Percentiles rank a stretch among this genome's conserved stretches.
These are phyloP conservation scores for Acacia crassicarpa DNA, from an alignment of 306 rosid species.

Conservation along the genomic window DNA sequence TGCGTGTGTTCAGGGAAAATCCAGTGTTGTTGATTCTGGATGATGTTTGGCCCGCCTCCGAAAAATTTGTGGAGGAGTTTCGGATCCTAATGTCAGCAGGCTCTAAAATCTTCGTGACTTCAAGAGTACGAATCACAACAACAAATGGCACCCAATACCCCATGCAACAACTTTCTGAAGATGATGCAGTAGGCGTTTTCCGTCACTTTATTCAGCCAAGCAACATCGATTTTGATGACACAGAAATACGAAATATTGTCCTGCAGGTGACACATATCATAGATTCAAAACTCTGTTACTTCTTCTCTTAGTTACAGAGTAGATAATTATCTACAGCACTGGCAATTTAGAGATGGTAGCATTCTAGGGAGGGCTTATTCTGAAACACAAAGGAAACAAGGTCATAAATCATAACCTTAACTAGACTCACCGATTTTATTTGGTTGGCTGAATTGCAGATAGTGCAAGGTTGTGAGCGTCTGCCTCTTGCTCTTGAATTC, in stretches of 20 bases:
- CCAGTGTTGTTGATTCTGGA: slow-evolving; percentile 1
- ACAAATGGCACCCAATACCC: not conserved
- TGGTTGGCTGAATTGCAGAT: not conserved
- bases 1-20: not conserved
- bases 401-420: not conserved
- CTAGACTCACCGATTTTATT: not conserved
- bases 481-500: slow-evolving; percentile 7
- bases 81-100: not conserved
- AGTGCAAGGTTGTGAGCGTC: not conserved
- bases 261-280: not conserved
- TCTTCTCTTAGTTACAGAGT: not conserved
- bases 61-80: not conserved
- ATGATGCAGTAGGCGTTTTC: not conserved
- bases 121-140: not conserved
- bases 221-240: not conserved
- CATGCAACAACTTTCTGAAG: not conserved
- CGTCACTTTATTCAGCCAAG: slow-evolving; percentile 16
- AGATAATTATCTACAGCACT: not conserved
- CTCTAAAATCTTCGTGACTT: not conserved
- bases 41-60: not conserved
- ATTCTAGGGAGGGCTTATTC: not conserved
- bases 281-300: not conserved
- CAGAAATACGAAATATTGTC: not conserved
- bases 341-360: not conserved
- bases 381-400: not conserved